Conservation (phyloP, 495 filamentous ascomycete genomes). For the Xylaria scruposa region DNA sequence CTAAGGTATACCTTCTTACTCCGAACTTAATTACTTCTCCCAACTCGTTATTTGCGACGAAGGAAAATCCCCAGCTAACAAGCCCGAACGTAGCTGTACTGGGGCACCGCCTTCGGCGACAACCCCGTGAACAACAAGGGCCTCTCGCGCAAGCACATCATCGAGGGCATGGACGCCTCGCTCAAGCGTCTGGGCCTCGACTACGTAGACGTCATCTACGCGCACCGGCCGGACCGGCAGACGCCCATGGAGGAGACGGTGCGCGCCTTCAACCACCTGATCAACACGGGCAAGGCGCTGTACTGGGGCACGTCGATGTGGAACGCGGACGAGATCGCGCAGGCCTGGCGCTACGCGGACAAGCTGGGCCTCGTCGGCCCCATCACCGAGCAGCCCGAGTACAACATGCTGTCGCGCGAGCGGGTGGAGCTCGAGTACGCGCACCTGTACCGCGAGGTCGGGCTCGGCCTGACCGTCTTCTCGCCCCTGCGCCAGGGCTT, state of each 20-base stretch:
- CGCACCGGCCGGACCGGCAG: slow-evolving; percentile 80
- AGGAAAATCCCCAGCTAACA: no score
- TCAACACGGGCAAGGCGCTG: slow-evolving; percentile 78
- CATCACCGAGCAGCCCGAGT: slow-evolving; percentile 83
- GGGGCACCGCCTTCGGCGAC: slow-evolving; percentile 64
- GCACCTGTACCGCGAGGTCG: slow-evolving; percentile 66
- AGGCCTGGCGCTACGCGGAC: slow-evolving; percentile 77
- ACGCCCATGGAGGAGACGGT: slow-evolving; percentile 91
- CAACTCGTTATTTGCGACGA: neutral
- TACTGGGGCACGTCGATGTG: slow-evolving; percentile 95
- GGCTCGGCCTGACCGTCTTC: slow-evolving; percentile 76
- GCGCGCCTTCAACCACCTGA: slow-evolving; percentile 81
- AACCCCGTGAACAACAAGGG: slow-evolving; percentile 77
- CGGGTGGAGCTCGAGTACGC: slow-evolving; percentile 79
- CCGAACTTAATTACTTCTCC: neutral
- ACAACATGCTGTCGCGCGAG: slow-evolving; percentile 77
- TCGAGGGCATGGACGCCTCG: slow-evolving; percentile 68
- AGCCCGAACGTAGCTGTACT: slow-evolving; percentile 64
- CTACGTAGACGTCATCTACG: slow-evolving; percentile 83
- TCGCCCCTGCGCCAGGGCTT: slow-evolving; percentile 75
- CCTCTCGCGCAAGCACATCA: slow-evolving; percentile 81
- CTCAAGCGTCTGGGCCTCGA: slow-evolving; percentile 73
- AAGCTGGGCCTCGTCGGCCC: slow-evolving; percentile 79
- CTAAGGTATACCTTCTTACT: slow-evolving; percentile 63
- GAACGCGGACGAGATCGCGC: slow-evolving; percentile 79